Conservation (phyloP, 2,329 filamentous ascomycete genomes). For the Microdochium trichocladiopsis region DNA sequence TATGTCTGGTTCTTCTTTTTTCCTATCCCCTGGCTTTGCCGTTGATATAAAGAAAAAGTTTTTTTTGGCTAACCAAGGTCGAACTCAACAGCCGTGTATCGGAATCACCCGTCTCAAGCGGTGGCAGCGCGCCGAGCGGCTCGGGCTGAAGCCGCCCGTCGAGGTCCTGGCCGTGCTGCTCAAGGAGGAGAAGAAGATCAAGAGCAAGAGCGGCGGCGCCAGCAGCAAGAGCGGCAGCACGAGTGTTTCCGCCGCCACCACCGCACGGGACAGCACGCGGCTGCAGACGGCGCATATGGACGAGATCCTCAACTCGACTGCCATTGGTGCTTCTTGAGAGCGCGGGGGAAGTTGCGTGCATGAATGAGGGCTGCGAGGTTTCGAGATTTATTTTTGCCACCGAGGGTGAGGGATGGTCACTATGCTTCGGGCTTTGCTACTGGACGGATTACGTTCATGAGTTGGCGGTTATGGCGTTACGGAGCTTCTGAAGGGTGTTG, state of each 20-base stretch:
- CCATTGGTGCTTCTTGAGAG: slow-evolving; percentile 22
- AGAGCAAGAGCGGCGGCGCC: not conserved
- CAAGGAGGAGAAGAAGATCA: slow-evolving; percentile 47
- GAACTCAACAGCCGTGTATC: slow-evolving; percentile 66
- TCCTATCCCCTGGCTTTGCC: not conserved
- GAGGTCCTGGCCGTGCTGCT: slow-evolving; percentile 84
- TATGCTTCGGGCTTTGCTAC: not conserved
- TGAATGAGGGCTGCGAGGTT: slow-evolving; percentile 5
- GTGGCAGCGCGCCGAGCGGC: slow-evolving; percentile 76
- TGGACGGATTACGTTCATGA: not conserved
- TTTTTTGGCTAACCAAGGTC: too few species aligned
- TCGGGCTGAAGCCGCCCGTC: slow-evolving; percentile 82
- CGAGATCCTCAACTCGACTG: slow-evolving; percentile 47
- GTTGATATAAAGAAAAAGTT: too few species aligned
- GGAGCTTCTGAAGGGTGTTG: not conserved
- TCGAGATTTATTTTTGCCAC: too few species aligned
- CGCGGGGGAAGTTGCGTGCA: slow-evolving; percentile 3
- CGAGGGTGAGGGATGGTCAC: slow-evolving; percentile 2
- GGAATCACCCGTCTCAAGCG: slow-evolving; percentile 75
- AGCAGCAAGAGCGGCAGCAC: not conserved
- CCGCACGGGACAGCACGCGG: slow-evolving; percentile 38
- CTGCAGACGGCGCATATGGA: slow-evolving; percentile 70
- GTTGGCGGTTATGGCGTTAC: not conserved
- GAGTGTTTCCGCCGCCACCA: too few species aligned
- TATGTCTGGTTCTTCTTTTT: slow-evolving; percentile 41